phyloP scores from a whole-genome alignment of 805 yeast genomes.

The Ogataea saltuana region DNA sequence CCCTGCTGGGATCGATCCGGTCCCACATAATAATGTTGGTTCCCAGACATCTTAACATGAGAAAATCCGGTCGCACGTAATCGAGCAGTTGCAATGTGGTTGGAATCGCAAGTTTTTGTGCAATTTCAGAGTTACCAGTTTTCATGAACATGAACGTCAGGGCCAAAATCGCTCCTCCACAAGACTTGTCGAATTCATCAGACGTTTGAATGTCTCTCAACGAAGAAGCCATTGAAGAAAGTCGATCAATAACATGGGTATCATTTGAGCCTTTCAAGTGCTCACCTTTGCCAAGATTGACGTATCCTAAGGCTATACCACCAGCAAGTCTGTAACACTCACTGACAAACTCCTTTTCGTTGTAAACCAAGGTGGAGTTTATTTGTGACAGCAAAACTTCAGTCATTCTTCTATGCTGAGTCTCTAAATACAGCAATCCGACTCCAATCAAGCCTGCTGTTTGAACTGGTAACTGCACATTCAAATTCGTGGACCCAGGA shows the following conservation, averaged over 20 bases:
- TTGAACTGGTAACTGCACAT: slow-evolving; percentile 80
- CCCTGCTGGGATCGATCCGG: slow-evolving; percentile 44
- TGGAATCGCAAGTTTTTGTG: slow-evolving; percentile 63
- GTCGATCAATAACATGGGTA: slow-evolving; percentile 59
- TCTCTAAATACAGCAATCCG: slow-evolving; percentile 76
- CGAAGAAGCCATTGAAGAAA: slow-evolving; percentile 58
- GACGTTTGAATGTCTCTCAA: slow-evolving; percentile 63
- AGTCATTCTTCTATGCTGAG: slow-evolving; percentile 84
- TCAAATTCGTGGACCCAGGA: slow-evolving; percentile 83
- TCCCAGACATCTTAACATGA: slow-evolving; percentile 65
- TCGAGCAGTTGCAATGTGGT: slow-evolving; percentile 57
- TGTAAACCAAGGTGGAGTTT: slow-evolving; percentile 49
- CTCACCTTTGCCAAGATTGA: slow-evolving; percentile 77
- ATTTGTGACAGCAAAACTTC: slow-evolving; percentile 75
- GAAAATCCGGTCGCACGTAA: slow-evolving; percentile 76
- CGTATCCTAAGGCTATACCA: slow-evolving; percentile 83
- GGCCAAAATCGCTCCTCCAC: slow-evolving; percentile 77
- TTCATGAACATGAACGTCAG: slow-evolving; percentile 71
- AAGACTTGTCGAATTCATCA: slow-evolving; percentile 59
- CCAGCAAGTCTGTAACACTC: slow-evolving; percentile 87
- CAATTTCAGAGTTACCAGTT: slow-evolving; percentile 60
- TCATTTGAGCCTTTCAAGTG: slow-evolving; percentile 53
- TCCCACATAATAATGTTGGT: slow-evolving; percentile 74
- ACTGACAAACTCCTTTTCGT: slow-evolving; percentile 57
- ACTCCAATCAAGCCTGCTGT: slow-evolving; percentile 90